These are phyloP conservation scores for Kluyveromyces siamensis DNA, from an alignment of 805 yeast species.

Conservation along the genomic window DNA sequence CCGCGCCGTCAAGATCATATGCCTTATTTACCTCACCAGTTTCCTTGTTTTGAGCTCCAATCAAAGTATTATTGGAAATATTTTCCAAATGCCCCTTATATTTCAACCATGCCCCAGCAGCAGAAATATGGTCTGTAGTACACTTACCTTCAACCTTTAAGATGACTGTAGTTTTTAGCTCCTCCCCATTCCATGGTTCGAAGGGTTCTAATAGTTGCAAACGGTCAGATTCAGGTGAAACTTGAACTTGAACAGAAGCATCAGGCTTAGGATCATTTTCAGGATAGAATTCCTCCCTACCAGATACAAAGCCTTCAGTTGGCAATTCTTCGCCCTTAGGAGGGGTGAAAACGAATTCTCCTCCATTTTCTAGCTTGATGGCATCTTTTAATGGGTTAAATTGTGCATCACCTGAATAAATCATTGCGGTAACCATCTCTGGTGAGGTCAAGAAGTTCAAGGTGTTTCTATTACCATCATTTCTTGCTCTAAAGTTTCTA, in stretches of 20 bases:
- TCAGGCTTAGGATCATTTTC: conserved; percentile 56
- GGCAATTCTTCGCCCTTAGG: conserved; percentile 86
- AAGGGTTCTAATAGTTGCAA: conserved; percentile 87
- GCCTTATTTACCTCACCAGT: conserved; percentile 93
- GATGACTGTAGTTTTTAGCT: conserved; percentile 63
- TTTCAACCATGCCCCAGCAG: conserved; percentile 98
- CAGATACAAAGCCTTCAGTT: conserved; percentile 61
- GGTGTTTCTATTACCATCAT: conserved; percentile 96
- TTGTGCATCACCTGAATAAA: conserved; percentile 85
- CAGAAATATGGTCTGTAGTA: conserved; percentile 97
- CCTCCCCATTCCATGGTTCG: conserved; percentile 77
- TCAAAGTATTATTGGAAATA: conserved; percentile 88
- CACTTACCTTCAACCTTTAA: conserved; percentile 96
- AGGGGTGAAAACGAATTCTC: conserved; percentile 66
- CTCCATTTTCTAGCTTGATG: conserved; percentile 63
- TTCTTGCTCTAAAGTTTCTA: conserved; percentile 96
- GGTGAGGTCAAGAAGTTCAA: conserved; percentile 99
- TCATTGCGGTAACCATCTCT: conserved; percentile 94
- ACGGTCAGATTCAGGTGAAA: conserved; percentile 87
- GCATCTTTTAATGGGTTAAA: conserved; percentile 88
- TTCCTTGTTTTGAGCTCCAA: conserved; percentile 95
- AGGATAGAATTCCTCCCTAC: conserved; percentile 71
- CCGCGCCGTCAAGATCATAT: conserved; percentile 73
- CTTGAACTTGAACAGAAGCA: conserved; percentile 50
- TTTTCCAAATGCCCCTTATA: conserved; percentile 97